phyloP scores from a whole-genome alignment of 2,329 filamentous ascomycete species.

The Colletotrichum trifolii region DNA sequence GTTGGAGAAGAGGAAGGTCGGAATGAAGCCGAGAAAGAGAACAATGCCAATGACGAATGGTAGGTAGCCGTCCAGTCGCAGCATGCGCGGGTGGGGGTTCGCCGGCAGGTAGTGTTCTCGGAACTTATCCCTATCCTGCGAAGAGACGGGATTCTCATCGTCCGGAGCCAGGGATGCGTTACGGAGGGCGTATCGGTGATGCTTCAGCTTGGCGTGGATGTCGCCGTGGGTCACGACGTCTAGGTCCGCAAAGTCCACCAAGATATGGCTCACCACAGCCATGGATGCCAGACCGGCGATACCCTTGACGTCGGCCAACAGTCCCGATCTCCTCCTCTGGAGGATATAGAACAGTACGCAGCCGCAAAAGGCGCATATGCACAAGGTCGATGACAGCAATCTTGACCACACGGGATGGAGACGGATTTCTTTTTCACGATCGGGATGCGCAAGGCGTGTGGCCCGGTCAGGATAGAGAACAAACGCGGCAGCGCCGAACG shows the following conservation, averaged over 20 bases:
- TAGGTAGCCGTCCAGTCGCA: slow-evolving; percentile 68
- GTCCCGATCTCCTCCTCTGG: slow-evolving; percentile 70
- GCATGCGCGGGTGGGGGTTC: slow-evolving; percentile 77
- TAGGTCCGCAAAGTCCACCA: slow-evolving; percentile 79
- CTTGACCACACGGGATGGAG: slow-evolving; percentile 71
- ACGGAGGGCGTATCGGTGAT: slow-evolving; percentile 74
- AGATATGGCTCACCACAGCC: slow-evolving; percentile 78
- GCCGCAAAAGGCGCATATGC: slow-evolving; percentile 68
- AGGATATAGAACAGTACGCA: slow-evolving; percentile 70
- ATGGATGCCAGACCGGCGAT: slow-evolving; percentile 81
- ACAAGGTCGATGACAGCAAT: slow-evolving; percentile 65
- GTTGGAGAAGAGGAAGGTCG: slow-evolving; percentile 70
- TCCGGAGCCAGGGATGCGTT: slow-evolving; percentile 78
- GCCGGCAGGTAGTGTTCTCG: slow-evolving; percentile 61
- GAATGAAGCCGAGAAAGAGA: slow-evolving; percentile 67
- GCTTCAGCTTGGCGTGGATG: slow-evolving; percentile 75
- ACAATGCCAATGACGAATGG: slow-evolving; percentile 70
- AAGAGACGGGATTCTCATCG: slow-evolving; percentile 56
- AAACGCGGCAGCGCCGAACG: slow-evolving; percentile 72
- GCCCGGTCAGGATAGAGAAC: slow-evolving; percentile 64
- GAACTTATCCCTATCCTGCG: slow-evolving; percentile 57
- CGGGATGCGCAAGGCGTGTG: slow-evolving; percentile 54
- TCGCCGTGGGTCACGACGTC: slow-evolving; percentile 74
- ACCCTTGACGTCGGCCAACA: slow-evolving; percentile 75
- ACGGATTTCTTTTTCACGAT: slow-evolving; percentile 62